Conservation (phyloP, 352 stramenopile genomes). For the Aphanomyces stellatus region DNA sequence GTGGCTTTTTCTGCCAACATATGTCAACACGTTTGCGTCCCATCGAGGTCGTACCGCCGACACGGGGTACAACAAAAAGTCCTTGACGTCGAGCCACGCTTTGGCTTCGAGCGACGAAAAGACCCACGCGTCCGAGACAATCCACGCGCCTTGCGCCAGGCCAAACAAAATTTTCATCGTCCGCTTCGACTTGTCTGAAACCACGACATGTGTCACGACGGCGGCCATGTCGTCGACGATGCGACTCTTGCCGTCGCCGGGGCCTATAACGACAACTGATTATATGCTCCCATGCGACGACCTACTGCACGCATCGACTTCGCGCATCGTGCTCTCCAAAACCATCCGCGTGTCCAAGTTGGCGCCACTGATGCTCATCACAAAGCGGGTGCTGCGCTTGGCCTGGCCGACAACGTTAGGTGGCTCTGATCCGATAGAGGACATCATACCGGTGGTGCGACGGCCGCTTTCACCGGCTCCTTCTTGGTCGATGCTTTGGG, state of each 20-base stretch:
- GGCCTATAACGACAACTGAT: slow-evolving; percentile 22
- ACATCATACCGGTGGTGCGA: too few species aligned
- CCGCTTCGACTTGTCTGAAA: slow-evolving; percentile 51
- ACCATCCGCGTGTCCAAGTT: slow-evolving; percentile 43
- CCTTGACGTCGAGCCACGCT: slow-evolving; percentile 56
- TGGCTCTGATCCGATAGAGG: not conserved
- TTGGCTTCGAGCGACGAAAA: slow-evolving; percentile 69
- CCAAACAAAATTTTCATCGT: slow-evolving; percentile 83
- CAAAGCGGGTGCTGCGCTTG: slow-evolving; percentile 24
- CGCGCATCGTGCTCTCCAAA: slow-evolving; percentile 68
- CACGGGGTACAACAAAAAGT: slow-evolving; percentile 39
- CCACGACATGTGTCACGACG: slow-evolving; percentile 66
- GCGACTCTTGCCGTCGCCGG: slow-evolving; percentile 46
- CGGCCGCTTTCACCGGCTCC: too few species aligned
- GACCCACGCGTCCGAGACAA: slow-evolving; percentile 70
- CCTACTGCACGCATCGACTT: slow-evolving; percentile 57
- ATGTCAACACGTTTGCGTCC: too few species aligned
- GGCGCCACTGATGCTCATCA: slow-evolving; percentile 73
- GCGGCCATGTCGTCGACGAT: slow-evolving; percentile 74
- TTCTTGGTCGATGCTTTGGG: too few species aligned
- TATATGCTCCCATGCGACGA: not conserved
- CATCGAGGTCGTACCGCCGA: too few species aligned
- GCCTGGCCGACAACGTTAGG: not conserved
- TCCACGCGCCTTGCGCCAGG: slow-evolving; percentile 69
- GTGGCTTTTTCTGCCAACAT: not conserved